phyloP scores from a whole-genome alignment of 495 filamentous ascomycete genomes.

The Jackrogersella minutella region DNA sequence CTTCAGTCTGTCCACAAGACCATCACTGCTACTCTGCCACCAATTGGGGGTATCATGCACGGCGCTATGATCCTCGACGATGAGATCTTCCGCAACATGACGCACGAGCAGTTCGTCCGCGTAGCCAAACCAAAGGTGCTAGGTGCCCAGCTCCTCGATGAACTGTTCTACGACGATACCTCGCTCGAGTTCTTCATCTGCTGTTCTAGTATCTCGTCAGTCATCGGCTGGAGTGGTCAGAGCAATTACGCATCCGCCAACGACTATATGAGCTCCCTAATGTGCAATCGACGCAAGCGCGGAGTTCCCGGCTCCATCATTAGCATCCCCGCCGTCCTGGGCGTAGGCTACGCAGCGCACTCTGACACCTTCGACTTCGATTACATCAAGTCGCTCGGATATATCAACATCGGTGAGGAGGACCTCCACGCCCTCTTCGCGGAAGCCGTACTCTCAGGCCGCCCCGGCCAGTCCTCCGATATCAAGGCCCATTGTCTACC shows the following conservation, averaged over 20 bases:
- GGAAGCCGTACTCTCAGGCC: neutral
- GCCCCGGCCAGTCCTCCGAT: neutral
- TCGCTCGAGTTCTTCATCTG: slow-evolving; percentile 63
- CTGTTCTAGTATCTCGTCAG: slow-evolving; percentile 56
- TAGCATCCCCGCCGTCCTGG: slow-evolving; percentile 55
- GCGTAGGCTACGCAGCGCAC: slow-evolving; percentile 54
- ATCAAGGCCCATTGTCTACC: neutral
- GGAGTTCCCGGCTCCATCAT: slow-evolving; percentile 50
- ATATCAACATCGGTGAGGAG: neutral
- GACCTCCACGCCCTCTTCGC: neutral
- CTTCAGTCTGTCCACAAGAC: neutral
- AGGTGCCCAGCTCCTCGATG: slow-evolving; percentile 41
- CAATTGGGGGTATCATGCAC: slow-evolving; percentile 51
- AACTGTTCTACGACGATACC: slow-evolving; percentile 43
- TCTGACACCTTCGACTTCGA: slow-evolving; percentile 5
- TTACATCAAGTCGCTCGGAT: slow-evolving; percentile 3
- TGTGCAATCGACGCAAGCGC: slow-evolving; percentile 36
- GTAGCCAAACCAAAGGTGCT: slow-evolving; percentile 48
- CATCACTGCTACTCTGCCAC: slow-evolving; percentile 41
- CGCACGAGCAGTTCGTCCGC: slow-evolving; percentile 36
- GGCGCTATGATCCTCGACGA: slow-evolving; percentile 55
- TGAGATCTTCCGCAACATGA: slow-evolving; percentile 40
- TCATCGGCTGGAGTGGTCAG: slow-evolving; percentile 57
- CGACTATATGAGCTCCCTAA: slow-evolving; percentile 52
- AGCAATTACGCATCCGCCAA: slow-evolving; percentile 61